Percentiles rank a stretch among this genome's conserved stretches.
Conservation (phyloP, 306 rosid species). For the Sphenostylis stenocarpa region DNA sequence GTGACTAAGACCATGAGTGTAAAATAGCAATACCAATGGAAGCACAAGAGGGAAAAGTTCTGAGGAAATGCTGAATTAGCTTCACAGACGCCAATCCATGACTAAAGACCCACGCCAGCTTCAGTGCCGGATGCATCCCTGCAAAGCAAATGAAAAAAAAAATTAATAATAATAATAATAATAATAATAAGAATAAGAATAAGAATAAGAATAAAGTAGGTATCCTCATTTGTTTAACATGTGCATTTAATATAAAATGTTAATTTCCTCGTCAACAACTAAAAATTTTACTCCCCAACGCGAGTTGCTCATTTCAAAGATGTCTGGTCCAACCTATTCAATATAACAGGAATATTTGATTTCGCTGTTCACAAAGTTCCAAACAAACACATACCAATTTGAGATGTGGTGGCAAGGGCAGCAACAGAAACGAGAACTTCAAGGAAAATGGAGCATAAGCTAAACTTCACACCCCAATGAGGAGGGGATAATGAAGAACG, state of each 20-base stretch:
- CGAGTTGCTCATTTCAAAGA: background rate
- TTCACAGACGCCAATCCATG: conserved; percentile 83
- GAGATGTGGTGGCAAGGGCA: conserved; percentile 52
- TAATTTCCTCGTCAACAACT: background rate
- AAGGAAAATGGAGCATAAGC: conserved; percentile 46
- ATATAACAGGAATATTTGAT: background rate
- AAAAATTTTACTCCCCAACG: background rate
- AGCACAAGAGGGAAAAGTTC: conserved; percentile 85
- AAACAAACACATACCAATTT: conserved; percentile 53
- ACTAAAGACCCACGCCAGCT: conserved; percentile 72
- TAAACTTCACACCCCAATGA: conserved; percentile 50
- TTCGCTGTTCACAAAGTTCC: background rate
- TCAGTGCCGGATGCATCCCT: conserved; percentile 56
- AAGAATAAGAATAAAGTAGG: background rate
- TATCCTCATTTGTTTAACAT: background rate
- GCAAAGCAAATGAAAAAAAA: too few relatives aligned
- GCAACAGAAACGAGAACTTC: conserved; percentile 45
- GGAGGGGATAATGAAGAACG: conserved; percentile 5
- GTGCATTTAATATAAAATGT: background rate
- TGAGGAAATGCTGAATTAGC: conserved; percentile 69
- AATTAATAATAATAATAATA: too few relatives aligned
- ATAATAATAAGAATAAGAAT: too few relatives aligned
- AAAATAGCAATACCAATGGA: conserved; percentile 75
- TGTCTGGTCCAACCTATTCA: background rate
- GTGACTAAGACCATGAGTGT: background rate